These are phyloP conservation scores for Lactarius tabidus DNA, from an alignment of 768 basidiomycete species.

Conservation along the genomic window DNA sequence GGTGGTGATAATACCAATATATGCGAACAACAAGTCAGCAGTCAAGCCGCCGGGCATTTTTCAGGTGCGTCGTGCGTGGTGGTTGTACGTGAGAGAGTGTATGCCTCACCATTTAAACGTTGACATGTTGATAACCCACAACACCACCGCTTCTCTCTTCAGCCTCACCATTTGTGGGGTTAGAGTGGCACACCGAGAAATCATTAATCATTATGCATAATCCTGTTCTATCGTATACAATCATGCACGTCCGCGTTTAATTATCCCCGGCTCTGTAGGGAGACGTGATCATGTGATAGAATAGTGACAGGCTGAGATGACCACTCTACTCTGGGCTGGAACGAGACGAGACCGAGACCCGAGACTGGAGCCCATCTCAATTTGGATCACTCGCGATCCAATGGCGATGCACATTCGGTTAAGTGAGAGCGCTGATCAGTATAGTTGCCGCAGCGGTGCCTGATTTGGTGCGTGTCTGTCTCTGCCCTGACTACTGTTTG, in stretches of 20 bases:
- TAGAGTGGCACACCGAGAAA: background rate
- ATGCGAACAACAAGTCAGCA: slow-evolving; percentile 63
- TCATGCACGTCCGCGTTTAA: background rate
- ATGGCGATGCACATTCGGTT: too few relatives aligned
- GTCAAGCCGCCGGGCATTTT: slow-evolving; percentile 33
- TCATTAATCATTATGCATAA: background rate
- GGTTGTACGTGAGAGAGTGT: background rate
- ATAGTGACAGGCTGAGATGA: too few relatives aligned
- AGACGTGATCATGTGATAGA: too few relatives aligned
- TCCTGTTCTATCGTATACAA: background rate
- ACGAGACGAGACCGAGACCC: too few relatives aligned
- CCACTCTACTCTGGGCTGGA: too few relatives aligned
- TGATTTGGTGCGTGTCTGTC: too few relatives aligned
- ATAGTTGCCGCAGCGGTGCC: too few relatives aligned
- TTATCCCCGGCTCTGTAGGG: background rate
- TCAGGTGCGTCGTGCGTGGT: background rate
- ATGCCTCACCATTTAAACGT: background rate
- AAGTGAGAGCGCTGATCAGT: too few relatives aligned
- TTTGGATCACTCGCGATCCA: too few relatives aligned
- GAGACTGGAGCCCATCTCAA: too few relatives aligned
- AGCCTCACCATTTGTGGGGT: background rate
- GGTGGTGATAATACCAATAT: slow-evolving; percentile 60
- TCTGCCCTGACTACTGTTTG: too few relatives aligned
- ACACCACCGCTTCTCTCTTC: background rate
- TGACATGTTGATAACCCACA: background rate